A percentile compares a stretch with the other conserved stretches of the same genome.
These are phyloP conservation scores for Aureobasidium sp. DNA, from an alignment of 2,329 filamentous ascomycete genomes.

Conservation along the genomic window DNA sequence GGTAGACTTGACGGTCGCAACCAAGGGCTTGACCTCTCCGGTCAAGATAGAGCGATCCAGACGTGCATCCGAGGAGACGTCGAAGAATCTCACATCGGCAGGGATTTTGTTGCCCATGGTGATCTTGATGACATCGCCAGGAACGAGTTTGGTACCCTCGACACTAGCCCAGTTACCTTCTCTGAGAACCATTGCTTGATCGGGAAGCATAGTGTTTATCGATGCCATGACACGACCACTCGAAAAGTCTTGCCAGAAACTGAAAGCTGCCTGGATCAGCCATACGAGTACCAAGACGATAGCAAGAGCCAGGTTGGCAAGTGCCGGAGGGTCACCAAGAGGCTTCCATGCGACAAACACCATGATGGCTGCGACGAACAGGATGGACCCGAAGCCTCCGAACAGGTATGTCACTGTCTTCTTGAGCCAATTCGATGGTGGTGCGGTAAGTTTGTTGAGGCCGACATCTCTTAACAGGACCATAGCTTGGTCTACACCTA, in stretches of 20 bases:
- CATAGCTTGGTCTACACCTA: constrained; percentile 50
- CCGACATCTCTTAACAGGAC: constrained; percentile 53
- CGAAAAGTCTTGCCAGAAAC: constrained; percentile 63
- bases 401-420: constrained; percentile 64
- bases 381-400: constrained; percentile 64
- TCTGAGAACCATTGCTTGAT: constrained; percentile 57
- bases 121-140: constrained; percentile 60
- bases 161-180: constrained; percentile 40
- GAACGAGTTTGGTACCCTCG: constrained; percentile 50
- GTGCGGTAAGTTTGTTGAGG: constrained; percentile 56
- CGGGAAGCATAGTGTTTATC: constrained; percentile 72
- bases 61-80: constrained; percentile 59
- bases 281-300: constrained; percentile 66
- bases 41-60: constrained; percentile 68
- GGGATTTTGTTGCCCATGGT: constrained; percentile 66
- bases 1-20: constrained; percentile 55
- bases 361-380: constrained; percentile 59
- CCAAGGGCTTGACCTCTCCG: constrained; percentile 39
- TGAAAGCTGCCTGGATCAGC: constrained; percentile 43
- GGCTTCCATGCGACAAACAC: constrained; percentile 73
- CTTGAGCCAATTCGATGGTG: constrained; percentile 50
- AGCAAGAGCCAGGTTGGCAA: constrained; percentile 63
- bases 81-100: constrained; percentile 62
- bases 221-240: constrained; percentile 69
- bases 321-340: constrained; percentile 60